Base-by-base conservation (phyloP, 352 stramenopile genomes). In the Pythium grandisporangium region DNA sequence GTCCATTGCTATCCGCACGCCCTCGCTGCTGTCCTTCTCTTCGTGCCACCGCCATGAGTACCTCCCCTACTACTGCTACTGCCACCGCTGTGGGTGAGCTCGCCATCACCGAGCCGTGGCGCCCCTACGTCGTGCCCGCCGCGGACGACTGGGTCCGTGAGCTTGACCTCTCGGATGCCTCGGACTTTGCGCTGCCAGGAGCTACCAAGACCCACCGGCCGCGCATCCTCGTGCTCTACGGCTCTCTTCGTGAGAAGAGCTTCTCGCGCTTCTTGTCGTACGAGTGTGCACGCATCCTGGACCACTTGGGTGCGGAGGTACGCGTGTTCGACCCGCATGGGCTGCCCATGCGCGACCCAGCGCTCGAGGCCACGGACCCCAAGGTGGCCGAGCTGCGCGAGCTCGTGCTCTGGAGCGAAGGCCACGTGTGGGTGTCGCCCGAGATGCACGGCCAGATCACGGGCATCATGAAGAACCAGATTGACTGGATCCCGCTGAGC, bases 401-500 rank as follows among this genome's bases (percentile, higher is more conserved):
- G 22, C 57, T 84, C 23, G 65, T 63, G 7, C 56, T 70, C 24
- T 86, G 73, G 73, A 76, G 55, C 50, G 72, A 86, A 42, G 72
- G 72, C 47, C 67, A 81, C 42, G 58, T 81, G 27, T 82, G 66
- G 66, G 51, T 73, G 25, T 73, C 56, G 32, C 72, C 72, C 13
- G 72, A 85, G 60, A 78, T 80, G 71, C 65, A 79, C 48, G 72
- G 72, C 26, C 61, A 55, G 19, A 69, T 83, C 38, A 86, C 69
- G 20, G 69, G 65, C 30, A 54, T 61, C 10, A 81, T 86, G 45
- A 86, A 86, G 51, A 86, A 84, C 58, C 70, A 82, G 55, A 83
- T 79, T 41, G 71, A 84, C 59, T 82, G 68, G 68, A 58, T 72
- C 36, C 63, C 63, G 13, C 58, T 86, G 12, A 83, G 74, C 47